A percentile compares a stretch with the other conserved stretches of the same genome.
phyloP scores from a whole-genome alignment of 2,329 filamentous ascomycete species.

The Trichoderma atroviride region DNA sequence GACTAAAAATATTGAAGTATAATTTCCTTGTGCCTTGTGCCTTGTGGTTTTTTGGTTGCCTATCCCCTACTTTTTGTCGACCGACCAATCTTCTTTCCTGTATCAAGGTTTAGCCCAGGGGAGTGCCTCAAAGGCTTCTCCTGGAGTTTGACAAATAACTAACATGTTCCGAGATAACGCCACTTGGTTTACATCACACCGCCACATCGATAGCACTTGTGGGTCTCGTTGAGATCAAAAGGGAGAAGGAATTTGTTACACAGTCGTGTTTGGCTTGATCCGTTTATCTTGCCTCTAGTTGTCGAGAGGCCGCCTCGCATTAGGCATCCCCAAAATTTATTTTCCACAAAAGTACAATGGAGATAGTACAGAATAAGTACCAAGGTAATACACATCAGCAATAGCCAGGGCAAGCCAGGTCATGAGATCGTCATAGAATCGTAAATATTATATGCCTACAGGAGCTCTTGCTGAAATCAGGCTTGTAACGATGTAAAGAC shows the following conservation, averaged over 20 bases:
- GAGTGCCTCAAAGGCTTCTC: not conserved
- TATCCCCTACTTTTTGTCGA: not conserved
- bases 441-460: slow-evolving; percentile 8
- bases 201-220: not conserved
- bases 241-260: not conserved
- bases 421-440: not conserved
- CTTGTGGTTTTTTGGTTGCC: not conserved
- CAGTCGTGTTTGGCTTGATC: not conserved
- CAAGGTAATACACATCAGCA: not conserved
- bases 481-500: not conserved
- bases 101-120: not conserved
- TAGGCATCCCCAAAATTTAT: not conserved
- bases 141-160: not conserved
- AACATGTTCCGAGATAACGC: no score
- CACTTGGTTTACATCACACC: not conserved
- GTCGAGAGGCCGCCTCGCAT: not conserved
- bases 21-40: not conserved
- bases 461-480: not conserved
- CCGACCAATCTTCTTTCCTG: not conserved
- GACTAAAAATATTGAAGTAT: not conserved
- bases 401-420: not conserved
- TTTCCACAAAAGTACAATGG: not conserved
- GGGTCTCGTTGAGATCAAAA: not conserved
- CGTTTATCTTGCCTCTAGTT: not conserved
- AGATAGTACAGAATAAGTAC: not conserved